phyloP scores from a whole-genome alignment of 169 alveolate genomes.

The Eimeria acervulina region DNA sequence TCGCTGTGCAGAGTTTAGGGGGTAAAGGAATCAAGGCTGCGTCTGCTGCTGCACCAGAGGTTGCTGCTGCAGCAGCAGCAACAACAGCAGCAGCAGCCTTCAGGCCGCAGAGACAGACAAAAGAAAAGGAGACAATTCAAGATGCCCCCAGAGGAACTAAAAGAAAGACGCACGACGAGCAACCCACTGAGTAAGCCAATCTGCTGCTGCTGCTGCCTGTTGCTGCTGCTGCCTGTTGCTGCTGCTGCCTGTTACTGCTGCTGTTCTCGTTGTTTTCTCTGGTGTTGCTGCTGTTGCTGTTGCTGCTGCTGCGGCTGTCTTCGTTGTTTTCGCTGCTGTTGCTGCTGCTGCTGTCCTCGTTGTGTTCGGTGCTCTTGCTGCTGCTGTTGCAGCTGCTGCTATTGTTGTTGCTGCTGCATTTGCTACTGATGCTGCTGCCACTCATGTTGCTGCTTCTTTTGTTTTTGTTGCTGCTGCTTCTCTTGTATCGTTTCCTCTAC shows the following conservation, averaged over 20 bases:
- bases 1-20: neutral
- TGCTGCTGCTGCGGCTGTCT: neutral
- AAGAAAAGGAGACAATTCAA: neutral
- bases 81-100: neutral
- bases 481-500: neutral
- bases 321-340: neutral
- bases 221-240: neutral
- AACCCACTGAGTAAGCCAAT: neutral
- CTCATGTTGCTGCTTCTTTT: neutral
- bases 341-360: neutral
- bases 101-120: conserved; percentile 1
- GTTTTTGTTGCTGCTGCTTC: neutral
- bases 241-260: neutral
- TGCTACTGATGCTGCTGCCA: neutral
- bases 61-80: conserved; percentile 15
- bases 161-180: neutral
- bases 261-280: neutral
- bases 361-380: neutral
- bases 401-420: neutral
- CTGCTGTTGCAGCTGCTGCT: neutral
- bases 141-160: neutral
- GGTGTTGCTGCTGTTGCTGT: neutral
- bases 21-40: neutral
- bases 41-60: neutral
- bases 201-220: no score